Percentiles rank a stretch among this genome's conserved stretches.
These are phyloP conservation scores for Cyclaneusma minus DNA, from an alignment of 2,329 filamentous ascomycete species.

Conservation along the genomic window DNA sequence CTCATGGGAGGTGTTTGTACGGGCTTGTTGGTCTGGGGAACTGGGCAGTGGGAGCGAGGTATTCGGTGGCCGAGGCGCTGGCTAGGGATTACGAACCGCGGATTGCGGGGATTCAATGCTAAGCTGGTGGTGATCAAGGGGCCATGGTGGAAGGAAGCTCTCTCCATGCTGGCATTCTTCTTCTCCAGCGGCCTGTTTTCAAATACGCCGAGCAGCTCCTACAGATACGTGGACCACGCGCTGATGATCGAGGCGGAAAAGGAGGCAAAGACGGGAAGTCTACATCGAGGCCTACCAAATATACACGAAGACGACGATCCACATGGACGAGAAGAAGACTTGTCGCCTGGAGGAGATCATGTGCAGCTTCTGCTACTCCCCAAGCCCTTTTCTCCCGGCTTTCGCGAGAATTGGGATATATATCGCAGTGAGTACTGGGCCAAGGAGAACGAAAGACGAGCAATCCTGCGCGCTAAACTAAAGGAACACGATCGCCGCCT, in stretches of 20 bases:
- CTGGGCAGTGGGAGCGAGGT: slow-evolving; percentile 90
- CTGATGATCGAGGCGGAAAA: slow-evolving; percentile 44
- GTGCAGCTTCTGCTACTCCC: slow-evolving; percentile 81
- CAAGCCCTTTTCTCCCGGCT: slow-evolving; percentile 88
- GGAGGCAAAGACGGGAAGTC: slow-evolving; percentile 30
- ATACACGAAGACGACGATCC: slow-evolving; percentile 43
- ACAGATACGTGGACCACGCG: slow-evolving; percentile 59
- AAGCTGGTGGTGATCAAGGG: slow-evolving; percentile 84
- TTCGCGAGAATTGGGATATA: slow-evolving; percentile 92
- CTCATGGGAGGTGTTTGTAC: slow-evolving; percentile 86
- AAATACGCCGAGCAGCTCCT: slow-evolving; percentile 50
- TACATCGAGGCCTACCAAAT: slow-evolving; percentile 22
- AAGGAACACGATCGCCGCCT: slow-evolving; percentile 52
- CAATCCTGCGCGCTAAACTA: slow-evolving; percentile 54
- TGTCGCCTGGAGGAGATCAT: slow-evolving; percentile 79
- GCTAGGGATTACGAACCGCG: slow-evolving; percentile 79
- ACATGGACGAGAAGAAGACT: slow-evolving; percentile 66
- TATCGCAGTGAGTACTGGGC: slow-evolving; percentile 96
- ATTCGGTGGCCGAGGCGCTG: slow-evolving; percentile 88
- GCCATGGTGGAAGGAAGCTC: slow-evolving; percentile 64
- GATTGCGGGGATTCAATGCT: slow-evolving; percentile 82
- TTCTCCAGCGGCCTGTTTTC: slow-evolving; percentile 63
- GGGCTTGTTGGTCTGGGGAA: slow-evolving; percentile 76
- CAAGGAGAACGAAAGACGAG: slow-evolving; percentile 78
- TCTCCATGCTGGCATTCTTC: slow-evolving; percentile 60